Evolutionary conservation across 78 protist species (phyloP).

Genomic region (Dictyostelium purpureum): DNA sequence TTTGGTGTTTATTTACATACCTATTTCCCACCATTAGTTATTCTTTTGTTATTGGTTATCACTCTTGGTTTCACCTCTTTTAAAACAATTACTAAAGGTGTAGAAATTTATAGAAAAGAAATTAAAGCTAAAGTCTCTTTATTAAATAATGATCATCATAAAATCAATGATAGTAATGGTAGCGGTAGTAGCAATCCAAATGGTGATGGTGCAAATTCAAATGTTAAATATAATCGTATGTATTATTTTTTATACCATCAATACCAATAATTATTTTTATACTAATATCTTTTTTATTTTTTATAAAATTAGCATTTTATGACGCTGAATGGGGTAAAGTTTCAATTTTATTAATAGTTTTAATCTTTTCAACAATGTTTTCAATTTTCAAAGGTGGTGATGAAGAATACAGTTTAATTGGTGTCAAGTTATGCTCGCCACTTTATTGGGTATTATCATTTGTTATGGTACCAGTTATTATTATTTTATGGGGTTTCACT

Average conservation of each 20-base stretch:
- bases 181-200: not conserved
- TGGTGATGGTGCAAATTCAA: not conserved
- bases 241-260: not conserved
- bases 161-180: not conserved
- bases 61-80: conserved; percentile 22
- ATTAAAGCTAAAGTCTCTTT: not conserved
- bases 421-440: conserved; percentile 44
- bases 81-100: conserved; percentile 57
- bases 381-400: conserved; percentile 74
- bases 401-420: conserved; percentile 9
- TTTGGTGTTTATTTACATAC: conserved; percentile 69
- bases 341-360: not conserved
- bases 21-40: conserved; percentile 45
- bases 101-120: conserved; percentile 14
- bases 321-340: conserved; percentile 71
- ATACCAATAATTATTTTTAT: not conserved
- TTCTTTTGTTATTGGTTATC: conserved; percentile 33
- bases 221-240: conserved; percentile 6
- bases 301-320: conserved; percentile 1
- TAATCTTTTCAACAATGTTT: conserved; percentile 39
- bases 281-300: not conserved
- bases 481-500: conserved; percentile 41
- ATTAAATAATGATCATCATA: not conserved
- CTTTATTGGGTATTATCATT: conserved; percentile 68
- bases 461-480: conserved; percentile 35